Base-by-base conservation (phyloP, 148 eudicot species). In the Fagopyrum tataricum region DNA sequence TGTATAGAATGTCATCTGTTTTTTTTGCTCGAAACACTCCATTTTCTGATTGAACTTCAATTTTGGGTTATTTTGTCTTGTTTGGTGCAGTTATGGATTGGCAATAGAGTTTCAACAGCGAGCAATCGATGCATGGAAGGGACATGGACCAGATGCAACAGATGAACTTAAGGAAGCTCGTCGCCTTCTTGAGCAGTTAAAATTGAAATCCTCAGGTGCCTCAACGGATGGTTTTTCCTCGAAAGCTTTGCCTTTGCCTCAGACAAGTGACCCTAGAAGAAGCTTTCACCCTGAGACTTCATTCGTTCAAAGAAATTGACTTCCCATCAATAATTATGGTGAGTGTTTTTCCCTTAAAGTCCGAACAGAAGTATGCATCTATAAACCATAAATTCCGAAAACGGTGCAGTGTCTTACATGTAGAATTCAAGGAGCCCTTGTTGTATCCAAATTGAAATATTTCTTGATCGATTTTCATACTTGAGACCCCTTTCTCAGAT, bases 21-120 rank as follows among this genome's bases (percentile, higher is more conserved):
- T 51, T 59, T 5, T 9, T 8, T 23, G 39, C 31, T 55, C 21
- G 31, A 20, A 55, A 55, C 62, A 55, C 62, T 31, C n/a, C 55
- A 53, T 18, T 53, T n/a, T 55, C 2, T 21, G 31, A 24, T 55
- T 55, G 21, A 55, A 55, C 62, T 17, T 48, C 17, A 21, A 52
- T 49, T 49, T 9, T 20, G 9, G 20, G 3, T 20, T 59, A 21
- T 9, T 24, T 59, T 10, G 39, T 24, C 55, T 55, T 55, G 26
- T 5, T 59, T 59, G 62, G 62, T 56, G 79, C 96, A 95, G 99
- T 76, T 92, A 91, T 68, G 73, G 72, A 37, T 79, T 90, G 10
- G 97, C 99, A 20, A 87, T 92, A 11, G 85, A 91, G 80, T 90
- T 92, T 79, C 99, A 91, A 76, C 80, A 91, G 82, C 87, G 81